Evolutionary conservation across 2,329 filamentous ascomycete species (phyloP).

Genomic region (Pseudogymnoascus sp.): DNA sequence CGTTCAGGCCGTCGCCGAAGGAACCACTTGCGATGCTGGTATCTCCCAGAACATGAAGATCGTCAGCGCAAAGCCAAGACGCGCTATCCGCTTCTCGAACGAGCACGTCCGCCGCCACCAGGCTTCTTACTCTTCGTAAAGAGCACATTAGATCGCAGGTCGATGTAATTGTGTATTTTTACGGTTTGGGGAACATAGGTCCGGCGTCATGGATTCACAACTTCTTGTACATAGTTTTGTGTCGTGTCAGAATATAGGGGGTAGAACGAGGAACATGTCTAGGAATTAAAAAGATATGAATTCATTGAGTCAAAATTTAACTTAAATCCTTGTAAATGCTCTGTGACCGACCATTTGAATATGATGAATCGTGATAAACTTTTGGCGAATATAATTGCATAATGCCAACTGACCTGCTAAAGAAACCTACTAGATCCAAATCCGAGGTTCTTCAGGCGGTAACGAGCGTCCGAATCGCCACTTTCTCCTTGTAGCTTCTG

Average conservation of each 20-base stretch:
- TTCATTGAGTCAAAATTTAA: not conserved
- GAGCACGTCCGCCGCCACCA: conserved; percentile 22
- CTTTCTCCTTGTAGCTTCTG: conserved; percentile 12
- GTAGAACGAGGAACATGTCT: not conserved
- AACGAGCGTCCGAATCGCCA: not conserved
- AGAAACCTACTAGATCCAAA: conserved; percentile 15
- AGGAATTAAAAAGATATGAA: conserved; percentile 7
- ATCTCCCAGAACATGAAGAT: conserved; percentile 35
- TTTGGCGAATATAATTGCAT: not conserved
- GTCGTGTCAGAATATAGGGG: conserved; percentile 2
- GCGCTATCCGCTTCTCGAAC: conserved; percentile 21
- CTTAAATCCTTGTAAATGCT: too few relatives aligned
- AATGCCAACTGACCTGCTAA: not conserved
- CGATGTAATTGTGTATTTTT: conserved; percentile 6
- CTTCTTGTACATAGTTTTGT: conserved; percentile 8
- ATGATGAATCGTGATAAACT: not conserved
- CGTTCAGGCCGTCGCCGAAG: conserved; percentile 34
- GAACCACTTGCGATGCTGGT: conserved; percentile 39
- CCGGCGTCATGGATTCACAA: conserved; percentile 3
- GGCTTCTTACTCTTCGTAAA: conserved; percentile 2
- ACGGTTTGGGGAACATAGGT: not conserved
- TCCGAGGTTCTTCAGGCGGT: conserved; percentile 13
- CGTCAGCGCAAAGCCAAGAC: conserved; percentile 21
- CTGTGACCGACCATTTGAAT: too few relatives aligned
- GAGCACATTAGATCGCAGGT: conserved; percentile 1